Conservation (phyloP, 2,329 filamentous ascomycete genomes). For the Coniochaeta sp. region DNA sequence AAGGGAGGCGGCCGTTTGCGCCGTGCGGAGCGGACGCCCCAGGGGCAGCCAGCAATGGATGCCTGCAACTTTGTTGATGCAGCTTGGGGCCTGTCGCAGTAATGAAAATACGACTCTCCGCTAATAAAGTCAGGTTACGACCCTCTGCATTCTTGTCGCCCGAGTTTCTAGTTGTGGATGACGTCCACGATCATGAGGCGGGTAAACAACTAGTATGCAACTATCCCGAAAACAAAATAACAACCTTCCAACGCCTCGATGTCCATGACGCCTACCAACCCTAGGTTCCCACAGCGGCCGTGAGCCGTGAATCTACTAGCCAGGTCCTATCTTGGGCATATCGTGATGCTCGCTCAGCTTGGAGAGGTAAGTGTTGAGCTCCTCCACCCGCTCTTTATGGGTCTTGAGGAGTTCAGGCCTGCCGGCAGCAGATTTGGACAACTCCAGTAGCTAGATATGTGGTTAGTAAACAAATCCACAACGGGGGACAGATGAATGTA, state of each 20-base stretch:
- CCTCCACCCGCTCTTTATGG: conserved; percentile 93
- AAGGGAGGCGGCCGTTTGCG: background rate
- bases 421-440: conserved; percentile 52
- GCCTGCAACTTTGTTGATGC: background rate
- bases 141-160: background rate
- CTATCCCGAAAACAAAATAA: background rate
- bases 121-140: background rate
- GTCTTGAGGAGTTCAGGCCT: conserved; percentile 82
- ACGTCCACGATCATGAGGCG: background rate
- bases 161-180: background rate
- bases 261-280: background rate
- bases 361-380: conserved; percentile 88
- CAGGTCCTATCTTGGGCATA: conserved; percentile 68
- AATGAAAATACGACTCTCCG: background rate
- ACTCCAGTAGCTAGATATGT: conserved; percentile 62
- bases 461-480: background rate
- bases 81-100: background rate
- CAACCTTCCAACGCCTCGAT: background rate
- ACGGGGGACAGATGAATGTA: background rate
- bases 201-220: background rate
- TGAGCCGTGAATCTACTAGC: conserved; percentile 25
- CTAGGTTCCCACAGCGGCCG: background rate
- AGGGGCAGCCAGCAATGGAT: background rate
- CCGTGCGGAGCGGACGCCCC: background rate
- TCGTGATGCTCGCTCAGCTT: conserved; percentile 95